Conservation (phyloP, 768 basidiomycete genomes). For the Boletus edulis region DNA sequence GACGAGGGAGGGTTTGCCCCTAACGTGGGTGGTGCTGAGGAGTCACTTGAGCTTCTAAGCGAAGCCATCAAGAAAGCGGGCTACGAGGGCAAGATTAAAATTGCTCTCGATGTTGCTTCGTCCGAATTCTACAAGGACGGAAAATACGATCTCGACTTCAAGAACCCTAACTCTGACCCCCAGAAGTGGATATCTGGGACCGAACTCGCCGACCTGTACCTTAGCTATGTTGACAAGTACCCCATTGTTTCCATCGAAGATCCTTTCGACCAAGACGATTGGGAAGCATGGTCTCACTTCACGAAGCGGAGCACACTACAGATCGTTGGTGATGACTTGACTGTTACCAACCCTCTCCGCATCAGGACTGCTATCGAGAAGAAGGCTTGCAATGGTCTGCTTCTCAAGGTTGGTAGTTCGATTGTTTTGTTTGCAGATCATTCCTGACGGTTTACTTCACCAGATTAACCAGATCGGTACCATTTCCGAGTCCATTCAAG, state of each 20-base stretch:
- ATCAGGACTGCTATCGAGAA: conserved; percentile 99
- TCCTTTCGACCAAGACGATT: conserved; percentile 99
- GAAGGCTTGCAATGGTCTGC: conserved; percentile 98
- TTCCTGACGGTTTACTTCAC: conserved; percentile 1
- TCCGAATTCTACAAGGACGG: conserved; percentile 99
- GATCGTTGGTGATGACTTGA: conserved; percentile 95
- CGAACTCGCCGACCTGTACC: conserved; percentile 92
- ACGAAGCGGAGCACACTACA: conserved; percentile 77
- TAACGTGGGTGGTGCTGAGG: conserved; percentile 95
- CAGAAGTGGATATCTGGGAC: conserved; percentile 93
- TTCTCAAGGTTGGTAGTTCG: conserved; percentile 70
- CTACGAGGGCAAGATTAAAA: conserved; percentile 98
- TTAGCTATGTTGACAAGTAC: conserved; percentile 85
- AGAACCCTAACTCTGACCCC: conserved; percentile 99
- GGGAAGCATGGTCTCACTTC: conserved; percentile 97
- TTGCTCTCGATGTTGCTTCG: conserved; percentile 96
- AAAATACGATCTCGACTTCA: conserved; percentile 98
- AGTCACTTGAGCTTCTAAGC: conserved; percentile 91
- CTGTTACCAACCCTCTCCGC: conserved; percentile 94
- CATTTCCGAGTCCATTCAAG: conserved; percentile 98
- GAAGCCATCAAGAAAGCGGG: conserved; percentile 99
- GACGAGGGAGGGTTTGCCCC: conserved; percentile 99
- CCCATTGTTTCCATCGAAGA: conserved; percentile 96
- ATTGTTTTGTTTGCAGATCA: background rate
- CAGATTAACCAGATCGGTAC: conserved; percentile 98